Evolutionary conservation across 768 basidiomycete genomes (phyloP).

Genomic region (Russula vinacea): DNA sequence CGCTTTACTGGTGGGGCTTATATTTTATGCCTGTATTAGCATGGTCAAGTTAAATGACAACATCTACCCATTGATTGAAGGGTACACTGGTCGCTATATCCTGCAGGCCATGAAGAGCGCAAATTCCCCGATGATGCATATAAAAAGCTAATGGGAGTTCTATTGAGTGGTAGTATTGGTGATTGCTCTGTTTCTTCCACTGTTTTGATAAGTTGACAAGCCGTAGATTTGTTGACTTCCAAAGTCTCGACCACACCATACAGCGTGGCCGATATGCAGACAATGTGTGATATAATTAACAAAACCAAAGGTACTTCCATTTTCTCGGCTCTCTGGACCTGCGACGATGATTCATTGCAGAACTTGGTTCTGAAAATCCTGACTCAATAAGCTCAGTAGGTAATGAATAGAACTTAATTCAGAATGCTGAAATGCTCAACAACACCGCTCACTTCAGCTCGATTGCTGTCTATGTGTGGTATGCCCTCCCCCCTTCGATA

Average conservation of each 20-base stretch:
- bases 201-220: background rate
- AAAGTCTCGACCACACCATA: slow-evolving; percentile 15
- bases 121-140: slow-evolving; percentile 1
- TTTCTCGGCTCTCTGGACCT: background rate
- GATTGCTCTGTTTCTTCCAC: background rate
- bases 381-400: slow-evolving; percentile 14
- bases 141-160: slow-evolving; percentile 1
- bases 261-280: slow-evolving; percentile 12
- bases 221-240: slow-evolving; percentile 17
- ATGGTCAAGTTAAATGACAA: too few species aligned
- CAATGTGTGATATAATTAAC: slow-evolving; percentile 10
- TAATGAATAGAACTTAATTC: slow-evolving; percentile 4
- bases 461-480: slow-evolving; percentile 16
- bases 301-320: slow-evolving; percentile 3
- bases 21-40: too few species aligned
- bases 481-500: background rate
- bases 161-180: slow-evolving; percentile 21
- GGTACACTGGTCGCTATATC: slow-evolving; percentile 25
- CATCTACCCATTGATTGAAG: background rate
- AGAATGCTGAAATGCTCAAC: background rate
- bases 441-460: background rate
- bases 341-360: background rate
- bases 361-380: background rate
- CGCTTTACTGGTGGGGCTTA: slow-evolving; percentile 18
- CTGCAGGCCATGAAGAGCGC: background rate